Evolutionary conservation across 2,329 filamentous ascomycete genomes (phyloP).

Genomic region (Emmonsiellopsis sp.): DNA sequence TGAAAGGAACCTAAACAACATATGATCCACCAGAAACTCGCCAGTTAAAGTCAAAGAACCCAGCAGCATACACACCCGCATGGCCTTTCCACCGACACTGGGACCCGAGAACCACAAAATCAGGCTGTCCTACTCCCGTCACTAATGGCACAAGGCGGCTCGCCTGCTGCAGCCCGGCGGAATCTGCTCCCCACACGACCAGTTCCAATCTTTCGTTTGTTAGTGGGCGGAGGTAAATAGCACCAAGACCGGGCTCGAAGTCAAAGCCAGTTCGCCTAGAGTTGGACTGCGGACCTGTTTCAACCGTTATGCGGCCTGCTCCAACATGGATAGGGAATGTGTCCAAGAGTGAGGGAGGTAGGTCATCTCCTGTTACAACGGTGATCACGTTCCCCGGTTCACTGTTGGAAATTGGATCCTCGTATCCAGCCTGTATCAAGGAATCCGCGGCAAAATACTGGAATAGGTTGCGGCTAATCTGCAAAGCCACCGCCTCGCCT

Average conservation of each 20-base stretch:
- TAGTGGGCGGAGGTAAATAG: slow-evolving; percentile 44
- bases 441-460: slow-evolving; percentile 50
- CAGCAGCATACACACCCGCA: slow-evolving; percentile 44
- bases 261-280: slow-evolving; percentile 17
- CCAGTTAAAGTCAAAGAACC: slow-evolving; percentile 49
- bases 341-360: slow-evolving; percentile 11
- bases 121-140: slow-evolving; percentile 48
- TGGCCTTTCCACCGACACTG: slow-evolving; percentile 42
- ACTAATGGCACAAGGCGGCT: slow-evolving; percentile 46
- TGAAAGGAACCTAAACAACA: slow-evolving; percentile 15
- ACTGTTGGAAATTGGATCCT: slow-evolving; percentile 1
- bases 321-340: slow-evolving; percentile 20
- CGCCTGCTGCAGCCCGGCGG: slow-evolving; percentile 38
- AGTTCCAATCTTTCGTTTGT: slow-evolving; percentile 41
- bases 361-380: slow-evolving; percentile 16
- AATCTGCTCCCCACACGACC: slow-evolving; percentile 46
- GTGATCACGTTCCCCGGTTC: slow-evolving; percentile 38
- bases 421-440: slow-evolving; percentile 19
- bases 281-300: not conserved
- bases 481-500: slow-evolving; percentile 35
- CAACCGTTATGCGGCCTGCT: slow-evolving; percentile 7
- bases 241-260: slow-evolving; percentile 33
- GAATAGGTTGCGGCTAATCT: slow-evolving; percentile 47
- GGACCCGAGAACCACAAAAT: slow-evolving; percentile 43
- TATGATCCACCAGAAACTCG: slow-evolving; percentile 40